These are phyloP conservation scores for Fusarium chuoi DNA, from an alignment of 2,329 filamentous ascomycete genomes.

Conservation along the genomic window DNA sequence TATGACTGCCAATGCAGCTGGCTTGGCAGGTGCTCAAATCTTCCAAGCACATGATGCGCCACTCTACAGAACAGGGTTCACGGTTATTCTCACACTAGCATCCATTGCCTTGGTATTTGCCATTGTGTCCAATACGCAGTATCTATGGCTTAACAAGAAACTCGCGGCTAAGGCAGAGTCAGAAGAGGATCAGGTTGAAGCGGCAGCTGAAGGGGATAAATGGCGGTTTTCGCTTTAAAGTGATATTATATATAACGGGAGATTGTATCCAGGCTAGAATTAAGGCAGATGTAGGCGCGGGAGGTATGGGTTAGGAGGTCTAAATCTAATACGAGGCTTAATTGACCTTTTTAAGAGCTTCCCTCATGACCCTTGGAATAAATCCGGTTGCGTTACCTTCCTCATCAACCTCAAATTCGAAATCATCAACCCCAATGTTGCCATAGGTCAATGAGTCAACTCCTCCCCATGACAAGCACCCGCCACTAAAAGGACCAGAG, in stretches of 20 bases:
- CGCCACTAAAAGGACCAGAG: background rate
- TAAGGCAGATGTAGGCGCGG: no score
- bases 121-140: background rate
- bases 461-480: background rate
- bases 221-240: background rate
- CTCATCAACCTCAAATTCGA: background rate
- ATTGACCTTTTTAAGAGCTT: background rate
- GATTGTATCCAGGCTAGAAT: no score
- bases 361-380: background rate
- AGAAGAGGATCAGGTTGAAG: background rate
- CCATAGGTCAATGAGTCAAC: background rate
- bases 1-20: background rate
- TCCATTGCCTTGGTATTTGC: background rate
- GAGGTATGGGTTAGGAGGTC: no score
- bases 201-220: background rate
- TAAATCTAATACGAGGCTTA: no score
- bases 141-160: background rate
- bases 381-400: background rate
- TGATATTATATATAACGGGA: no score
- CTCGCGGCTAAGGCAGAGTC: background rate
- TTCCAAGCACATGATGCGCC: background rate
- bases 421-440: constrained; percentile 5
- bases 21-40: background rate
- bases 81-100: background rate
- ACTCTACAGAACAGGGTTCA: background rate